A percentile compares a stretch with the other conserved stretches of the same genome.
Conservation (phyloP, 2,329 filamentous ascomycete genomes). For the Albifimbria verrucaria region DNA sequence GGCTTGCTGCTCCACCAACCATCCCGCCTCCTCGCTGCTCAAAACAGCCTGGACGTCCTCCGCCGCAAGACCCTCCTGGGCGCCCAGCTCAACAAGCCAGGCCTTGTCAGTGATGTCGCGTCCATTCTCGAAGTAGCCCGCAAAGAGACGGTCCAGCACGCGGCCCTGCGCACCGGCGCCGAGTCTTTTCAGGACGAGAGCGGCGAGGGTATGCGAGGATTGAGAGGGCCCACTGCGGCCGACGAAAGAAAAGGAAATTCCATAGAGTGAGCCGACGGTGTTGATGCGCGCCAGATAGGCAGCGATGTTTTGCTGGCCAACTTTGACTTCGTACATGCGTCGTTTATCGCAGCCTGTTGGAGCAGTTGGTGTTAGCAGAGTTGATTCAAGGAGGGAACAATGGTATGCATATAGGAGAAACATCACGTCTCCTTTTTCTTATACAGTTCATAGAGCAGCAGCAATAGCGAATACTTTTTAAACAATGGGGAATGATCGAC, state of each 20-base stretch:
- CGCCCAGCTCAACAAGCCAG: constrained; percentile 34
- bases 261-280: constrained; percentile 27
- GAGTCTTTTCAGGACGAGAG: constrained; percentile 31
- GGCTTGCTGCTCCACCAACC: constrained; percentile 27
- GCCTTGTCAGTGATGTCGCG: constrained; percentile 37
- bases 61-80: constrained; percentile 25
- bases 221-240: constrained; percentile 43
- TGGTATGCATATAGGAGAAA: too few relatives aligned
- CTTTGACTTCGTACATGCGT: constrained; percentile 30
- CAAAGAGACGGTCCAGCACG: constrained; percentile 39
- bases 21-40: constrained; percentile 21
- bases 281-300: constrained; percentile 27
- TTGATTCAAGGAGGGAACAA: too few relatives aligned
- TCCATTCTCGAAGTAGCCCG: constrained; percentile 37
- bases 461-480: too few relatives aligned
- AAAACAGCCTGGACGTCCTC: constrained; percentile 25
- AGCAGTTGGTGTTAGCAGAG: background rate
- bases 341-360: constrained; percentile 27
- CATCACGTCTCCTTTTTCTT: too few relatives aligned
- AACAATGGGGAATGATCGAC: background rate
- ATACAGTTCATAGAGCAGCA: too few relatives aligned
- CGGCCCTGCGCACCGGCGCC: constrained; percentile 31
- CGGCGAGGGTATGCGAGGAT: constrained; percentile 44
- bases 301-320: constrained; percentile 22
- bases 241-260: constrained; percentile 36